Base-by-base conservation (phyloP, 768 basidiomycete genomes). In the Suillus subalutaceus region DNA sequence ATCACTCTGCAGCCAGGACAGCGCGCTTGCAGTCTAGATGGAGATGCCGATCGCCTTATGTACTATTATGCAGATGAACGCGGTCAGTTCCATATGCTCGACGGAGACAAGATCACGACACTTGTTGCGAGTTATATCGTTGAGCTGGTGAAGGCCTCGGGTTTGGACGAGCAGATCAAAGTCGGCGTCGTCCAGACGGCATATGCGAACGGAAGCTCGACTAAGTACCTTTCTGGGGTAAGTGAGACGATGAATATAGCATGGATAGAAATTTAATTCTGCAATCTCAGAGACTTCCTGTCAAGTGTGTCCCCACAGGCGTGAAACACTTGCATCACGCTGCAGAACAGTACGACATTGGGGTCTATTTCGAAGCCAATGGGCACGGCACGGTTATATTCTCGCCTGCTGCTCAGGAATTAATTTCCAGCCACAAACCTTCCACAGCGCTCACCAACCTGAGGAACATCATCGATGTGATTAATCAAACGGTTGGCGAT, bases 351-450 rank as follows among this genome's bases (percentile, higher is more conserved):
- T 99, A 90, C 78, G 87, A 94, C 74, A 85, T 99, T 64, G 97
- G 97, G n/a, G 94, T 99, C 55, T 99, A 99, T 80, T 99, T 99
- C 72, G 97, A 99, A 78, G 97, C 97, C 41, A 99, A 99, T 75
- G 97, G 97, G 3, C 97, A 99, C 72, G 97, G 97, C 40, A 99
- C 97, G 3, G 94, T 99, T 57, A 79, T 99, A 64, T 99, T 99
- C 81, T 98, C 97, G 15, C 86, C 84, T 8, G 76, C 84, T 23
- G 91, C 94, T 4, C 84, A 90, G 64, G 81, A 86, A 30, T 84
- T 77, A 55, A 82, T 99, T 48, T 72, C 80, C 38, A 78, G 80
- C 30, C 82, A 93, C 72, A 82, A 91, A 69, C 91, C 97, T 2
- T 85, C 88, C 48, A 93, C 89, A 23, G 91, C 93, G 55, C 83